These are phyloP conservation scores for Aspergillus conjunctus DNA, from an alignment of 495 filamentous ascomycete genomes.

Conservation along the genomic window DNA sequence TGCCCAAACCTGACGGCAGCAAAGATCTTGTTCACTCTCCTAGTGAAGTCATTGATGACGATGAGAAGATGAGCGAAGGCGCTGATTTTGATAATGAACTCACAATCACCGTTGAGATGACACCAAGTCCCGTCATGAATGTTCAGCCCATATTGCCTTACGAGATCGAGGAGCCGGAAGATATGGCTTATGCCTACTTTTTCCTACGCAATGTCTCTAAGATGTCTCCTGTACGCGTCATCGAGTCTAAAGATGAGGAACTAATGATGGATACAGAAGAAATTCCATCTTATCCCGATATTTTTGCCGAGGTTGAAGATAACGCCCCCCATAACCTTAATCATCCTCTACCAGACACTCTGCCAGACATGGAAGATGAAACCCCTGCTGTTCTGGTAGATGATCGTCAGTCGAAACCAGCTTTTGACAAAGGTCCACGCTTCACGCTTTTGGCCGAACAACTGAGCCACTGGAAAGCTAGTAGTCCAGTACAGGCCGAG, in stretches of 20 bases:
- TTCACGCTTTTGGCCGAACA: slow-evolving; percentile 65
- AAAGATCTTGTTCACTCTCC: slow-evolving; percentile 18
- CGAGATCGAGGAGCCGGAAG: slow-evolving; percentile 25
- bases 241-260: background rate
- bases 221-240: slow-evolving; percentile 7
- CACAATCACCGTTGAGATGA: slow-evolving; percentile 20
- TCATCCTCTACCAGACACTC: slow-evolving; percentile 24
- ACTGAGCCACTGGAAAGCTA: slow-evolving; percentile 61
- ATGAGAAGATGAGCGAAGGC: slow-evolving; percentile 19
- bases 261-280: background rate
- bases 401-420: slow-evolving; percentile 24
- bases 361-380: slow-evolving; percentile 20
- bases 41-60: slow-evolving; percentile 18
- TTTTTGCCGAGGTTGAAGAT: background rate
- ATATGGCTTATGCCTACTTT: slow-evolving; percentile 13
- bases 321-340: background rate
- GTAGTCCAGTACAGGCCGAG: slow-evolving; percentile 48
- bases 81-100: slow-evolving; percentile 28
- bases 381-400: background rate
- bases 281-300: background rate
- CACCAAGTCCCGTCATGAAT: slow-evolving; percentile 1
- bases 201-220: slow-evolving; percentile 13
- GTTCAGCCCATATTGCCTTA: slow-evolving; percentile 20
- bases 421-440: slow-evolving; percentile 41
- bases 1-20: slow-evolving; percentile 13